Conservation (phyloP, 2,329 filamentous ascomycete genomes). For the Apiospora phragmitis region DNA sequence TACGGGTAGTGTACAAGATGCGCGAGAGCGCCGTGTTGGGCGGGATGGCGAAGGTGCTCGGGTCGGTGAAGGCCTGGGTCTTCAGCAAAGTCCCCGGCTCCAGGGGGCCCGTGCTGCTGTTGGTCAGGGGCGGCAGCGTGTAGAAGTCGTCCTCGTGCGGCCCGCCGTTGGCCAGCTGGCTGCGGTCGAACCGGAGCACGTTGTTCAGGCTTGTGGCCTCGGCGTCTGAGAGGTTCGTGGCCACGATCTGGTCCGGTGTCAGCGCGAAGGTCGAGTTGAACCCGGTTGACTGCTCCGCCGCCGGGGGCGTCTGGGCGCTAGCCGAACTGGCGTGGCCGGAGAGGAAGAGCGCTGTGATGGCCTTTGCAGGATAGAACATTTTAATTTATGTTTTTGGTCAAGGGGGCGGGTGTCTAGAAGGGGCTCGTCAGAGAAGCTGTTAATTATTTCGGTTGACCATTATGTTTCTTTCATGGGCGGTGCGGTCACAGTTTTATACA, state of each 20-base stretch:
- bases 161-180: constrained; percentile 34
- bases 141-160: constrained; percentile 41
- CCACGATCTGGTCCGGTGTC: constrained; percentile 24
- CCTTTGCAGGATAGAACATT: not conserved
- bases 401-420: too few relatives aligned
- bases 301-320: not conserved
- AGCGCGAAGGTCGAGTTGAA: constrained; percentile 34
- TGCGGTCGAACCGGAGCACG: constrained; percentile 30
- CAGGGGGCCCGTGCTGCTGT: constrained; percentile 17
- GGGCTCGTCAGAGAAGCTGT: not conserved
- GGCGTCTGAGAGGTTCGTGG: constrained; percentile 21
- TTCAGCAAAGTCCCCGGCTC: constrained; percentile 40
- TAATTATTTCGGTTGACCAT: not conserved
- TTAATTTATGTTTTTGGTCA: too few relatives aligned
- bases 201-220: constrained; percentile 23
- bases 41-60: constrained; percentile 39
- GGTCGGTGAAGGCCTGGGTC: constrained; percentile 40
- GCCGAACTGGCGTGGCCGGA: too few relatives aligned
- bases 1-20: constrained; percentile 47
- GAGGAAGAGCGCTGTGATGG: not conserved
- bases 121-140: constrained; percentile 26
- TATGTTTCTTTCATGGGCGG: not conserved
- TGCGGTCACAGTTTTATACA: not conserved
- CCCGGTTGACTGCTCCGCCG: constrained; percentile 18
- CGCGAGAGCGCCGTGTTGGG: constrained; percentile 45